A percentile compares a stretch with the other conserved stretches of the same genome.
phyloP scores from a whole-genome alignment of 495 filamentous ascomycete genomes.

The Amorphotheca resinae region DNA sequence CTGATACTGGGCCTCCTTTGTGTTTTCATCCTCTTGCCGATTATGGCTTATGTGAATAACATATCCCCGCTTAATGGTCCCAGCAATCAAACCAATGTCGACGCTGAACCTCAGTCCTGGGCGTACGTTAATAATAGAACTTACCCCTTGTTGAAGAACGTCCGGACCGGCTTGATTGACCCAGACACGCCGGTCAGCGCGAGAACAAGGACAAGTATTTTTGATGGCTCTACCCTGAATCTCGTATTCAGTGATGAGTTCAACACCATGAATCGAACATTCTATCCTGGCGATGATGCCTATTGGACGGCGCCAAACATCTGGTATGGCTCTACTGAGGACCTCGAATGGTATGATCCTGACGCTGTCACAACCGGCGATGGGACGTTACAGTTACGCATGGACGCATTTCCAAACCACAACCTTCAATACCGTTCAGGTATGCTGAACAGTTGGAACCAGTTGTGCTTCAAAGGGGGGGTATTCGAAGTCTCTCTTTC shows the following conservation, averaged over 20 bases:
- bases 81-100: conserved; percentile 4
- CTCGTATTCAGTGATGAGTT: conserved; percentile 70
- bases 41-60: conserved; percentile 27
- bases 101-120: conserved; percentile 20
- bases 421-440: conserved; percentile 56
- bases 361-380: conserved; percentile 57
- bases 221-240: conserved; percentile 46
- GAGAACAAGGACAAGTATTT: conserved; percentile 38
- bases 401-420: conserved; percentile 56
- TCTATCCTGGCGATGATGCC: conserved; percentile 63
- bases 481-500: conserved; percentile 67
- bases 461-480: conserved; percentile 66
- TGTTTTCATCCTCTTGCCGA: conserved; percentile 34
- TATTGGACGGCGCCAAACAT: conserved; percentile 35
- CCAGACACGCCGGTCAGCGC: conserved; percentile 56
- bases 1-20: conserved; percentile 30
- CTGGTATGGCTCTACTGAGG: conserved; percentile 51
- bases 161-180: conserved; percentile 52
- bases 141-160: conserved; percentile 42
- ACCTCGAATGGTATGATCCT: conserved; percentile 76
- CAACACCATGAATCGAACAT: conserved; percentile 53
- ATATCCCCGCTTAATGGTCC: conserved; percentile 9
- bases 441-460: conserved; percentile 74
- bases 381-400: conserved; percentile 53
- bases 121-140: conserved; percentile 24